Base-by-base conservation (phyloP, 2,329 filamentous ascomycete genomes). In the Phialophora macrospora region DNA sequence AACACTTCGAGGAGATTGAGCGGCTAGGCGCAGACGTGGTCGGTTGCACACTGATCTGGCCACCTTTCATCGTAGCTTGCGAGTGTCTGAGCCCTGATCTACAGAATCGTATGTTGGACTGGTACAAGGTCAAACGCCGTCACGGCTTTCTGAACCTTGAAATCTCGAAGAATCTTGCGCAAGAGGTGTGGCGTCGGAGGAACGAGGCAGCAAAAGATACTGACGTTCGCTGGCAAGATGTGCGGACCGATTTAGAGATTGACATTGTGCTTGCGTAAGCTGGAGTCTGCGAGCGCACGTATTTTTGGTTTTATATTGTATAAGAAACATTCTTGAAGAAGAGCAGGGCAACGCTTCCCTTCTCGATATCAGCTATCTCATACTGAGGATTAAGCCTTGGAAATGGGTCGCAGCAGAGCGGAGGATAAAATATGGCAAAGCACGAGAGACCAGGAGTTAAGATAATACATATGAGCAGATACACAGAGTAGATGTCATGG, bases 21-120 rank as follows among this genome's bases (percentile, higher is more conserved):
- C 55, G 34, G 3, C 68, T 74, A 0, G 75, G 72, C 1, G 69
- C 71, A 20, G 74, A 74, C 9, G 65, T 68, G n/a, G 71, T 74
- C 1, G 76, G 77, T 3, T 76, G 72, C 61, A 73, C 77, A 24
- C 76, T 78, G 63, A 72, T 77, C 32, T 78, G 77, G 77, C 75
- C 76, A 1, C 74, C 73, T 2, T 72, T 78, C 38, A 74, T 78
- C 1, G 70, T 78, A 2, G 77, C 74, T 1, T 76, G 76, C 4
- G 77, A 78, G 57, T 78, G 76, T 52, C 64, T 72, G 34, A 65
- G 63, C 2, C 49, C 55, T 4, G 71, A 70, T 28, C 60, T 77
- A 38, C 75, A 76, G 62, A 55, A 58, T 22, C 70, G 74, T 1
- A 76, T 78, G 73, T 66, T 72, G 14, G 65, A 66, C 12, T 76